These are phyloP conservation scores for Aspergillus novoparasiticus DNA, from an alignment of 2,329 filamentous ascomycete genomes.

Conservation along the genomic window DNA sequence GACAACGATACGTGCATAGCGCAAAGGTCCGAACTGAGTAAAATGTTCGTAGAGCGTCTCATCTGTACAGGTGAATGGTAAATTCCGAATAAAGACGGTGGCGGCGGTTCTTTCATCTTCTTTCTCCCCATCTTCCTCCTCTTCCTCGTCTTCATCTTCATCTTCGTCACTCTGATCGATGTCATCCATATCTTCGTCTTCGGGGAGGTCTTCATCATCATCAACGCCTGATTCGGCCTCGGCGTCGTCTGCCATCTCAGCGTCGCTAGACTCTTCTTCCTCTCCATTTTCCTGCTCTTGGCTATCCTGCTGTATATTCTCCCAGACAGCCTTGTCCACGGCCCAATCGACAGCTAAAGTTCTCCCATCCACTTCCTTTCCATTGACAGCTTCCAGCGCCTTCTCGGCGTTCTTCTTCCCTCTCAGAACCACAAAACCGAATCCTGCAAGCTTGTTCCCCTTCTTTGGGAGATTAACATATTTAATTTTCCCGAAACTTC, in stretches of 20 bases:
- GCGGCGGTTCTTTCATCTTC: constrained; percentile 62
- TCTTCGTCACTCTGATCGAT: constrained; percentile 46
- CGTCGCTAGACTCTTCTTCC: constrained; percentile 48
- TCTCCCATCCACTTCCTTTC: constrained; percentile 84
- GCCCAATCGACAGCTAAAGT: constrained; percentile 95
- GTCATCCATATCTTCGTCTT: constrained; percentile 35
- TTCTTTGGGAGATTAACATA: constrained; percentile 80
- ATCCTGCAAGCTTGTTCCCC: constrained; percentile 73
- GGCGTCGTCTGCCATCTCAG: constrained; percentile 60
- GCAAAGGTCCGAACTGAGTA: constrained; percentile 78
- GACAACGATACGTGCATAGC: constrained; percentile 89
- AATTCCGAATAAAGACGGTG: constrained; percentile 89
- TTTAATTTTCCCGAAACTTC: constrained; percentile 89
- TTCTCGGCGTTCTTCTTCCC: constrained; percentile 89
- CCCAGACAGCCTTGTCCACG: constrained; percentile 86
- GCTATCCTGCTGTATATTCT: constrained; percentile 60
- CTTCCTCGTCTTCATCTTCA: constrained; percentile 39
- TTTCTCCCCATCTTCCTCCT: constrained; percentile 49
- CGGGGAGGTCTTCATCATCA: constrained; percentile 39
- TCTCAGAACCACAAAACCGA: constrained; percentile 88
- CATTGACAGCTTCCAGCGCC: constrained; percentile 82
- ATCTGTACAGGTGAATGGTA: constrained; percentile 87
- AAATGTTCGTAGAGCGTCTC: constrained; percentile 84
- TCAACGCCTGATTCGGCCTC: constrained; percentile 49
- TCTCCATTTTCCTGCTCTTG: constrained; percentile 26